A percentile compares a stretch with the other conserved stretches of the same genome.
These are phyloP conservation scores for Ophiostoma quercus DNA, from an alignment of 2,329 filamentous ascomycete species.

Conservation along the genomic window DNA sequence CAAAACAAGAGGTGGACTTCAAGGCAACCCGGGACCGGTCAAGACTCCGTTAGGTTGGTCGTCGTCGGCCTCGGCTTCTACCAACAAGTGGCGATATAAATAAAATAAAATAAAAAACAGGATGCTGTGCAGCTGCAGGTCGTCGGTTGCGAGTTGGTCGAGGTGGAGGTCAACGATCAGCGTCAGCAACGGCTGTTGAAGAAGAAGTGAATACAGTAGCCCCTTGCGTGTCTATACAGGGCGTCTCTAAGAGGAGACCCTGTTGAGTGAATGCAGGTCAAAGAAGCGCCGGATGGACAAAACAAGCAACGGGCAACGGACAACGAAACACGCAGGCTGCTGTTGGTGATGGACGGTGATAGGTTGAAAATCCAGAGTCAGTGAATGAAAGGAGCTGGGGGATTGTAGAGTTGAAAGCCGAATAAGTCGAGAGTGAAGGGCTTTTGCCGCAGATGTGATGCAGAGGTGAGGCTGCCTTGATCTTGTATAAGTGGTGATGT, in stretches of 20 bases:
- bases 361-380: background rate
- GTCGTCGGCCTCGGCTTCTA: background rate
- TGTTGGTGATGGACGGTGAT: background rate
- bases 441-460: background rate
- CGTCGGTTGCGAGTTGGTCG: background rate
- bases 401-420: too few species aligned
- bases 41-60: background rate
- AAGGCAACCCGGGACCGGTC: background rate
- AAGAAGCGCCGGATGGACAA: background rate
- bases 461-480: background rate
- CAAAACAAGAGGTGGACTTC: background rate
- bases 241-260: too few species aligned
- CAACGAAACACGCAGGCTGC: background rate
- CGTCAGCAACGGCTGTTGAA: background rate
- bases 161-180: background rate
- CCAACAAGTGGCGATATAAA: background rate
- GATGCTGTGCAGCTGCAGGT: background rate
- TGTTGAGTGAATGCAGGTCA: background rate
- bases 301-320: background rate
- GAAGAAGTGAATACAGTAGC: background rate
- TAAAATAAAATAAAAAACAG: background rate
- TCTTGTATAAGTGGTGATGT: background rate
- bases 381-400: background rate
- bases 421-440: too few species aligned
- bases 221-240: background rate